Evolutionary conservation across 1,139 yeast genomes (phyloP).

Genomic region (Candida glucosophila): DNA sequence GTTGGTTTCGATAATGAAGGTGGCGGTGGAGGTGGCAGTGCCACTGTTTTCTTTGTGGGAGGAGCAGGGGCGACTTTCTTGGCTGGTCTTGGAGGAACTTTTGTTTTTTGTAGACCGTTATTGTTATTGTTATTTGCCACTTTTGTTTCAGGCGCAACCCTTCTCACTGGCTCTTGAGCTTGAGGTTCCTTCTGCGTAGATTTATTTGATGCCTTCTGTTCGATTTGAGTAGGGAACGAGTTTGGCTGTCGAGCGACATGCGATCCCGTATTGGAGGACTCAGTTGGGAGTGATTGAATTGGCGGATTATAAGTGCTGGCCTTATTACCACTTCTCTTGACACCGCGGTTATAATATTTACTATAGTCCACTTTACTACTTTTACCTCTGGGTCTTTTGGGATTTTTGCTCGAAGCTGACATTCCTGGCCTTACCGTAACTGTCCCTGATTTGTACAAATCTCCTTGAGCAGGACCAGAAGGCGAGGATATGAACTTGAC

Average conservation of each 20-base stretch:
- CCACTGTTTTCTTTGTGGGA: conserved; percentile 34
- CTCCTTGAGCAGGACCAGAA: conserved; percentile 56
- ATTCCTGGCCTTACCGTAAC: conserved; percentile 76
- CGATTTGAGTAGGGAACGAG: conserved; percentile 7
- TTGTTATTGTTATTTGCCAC: conserved; percentile 9
- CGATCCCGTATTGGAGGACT: conserved; percentile 6
- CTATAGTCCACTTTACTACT: conserved; percentile 34
- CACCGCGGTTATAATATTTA: no score
- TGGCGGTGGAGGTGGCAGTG: conserved; percentile 50
- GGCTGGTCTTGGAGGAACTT: conserved; percentile 6
- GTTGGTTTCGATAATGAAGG: conserved; percentile 62
- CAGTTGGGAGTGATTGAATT: conserved; percentile 1
- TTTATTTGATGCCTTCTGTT: no score
- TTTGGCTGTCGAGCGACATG: conserved; percentile 5
- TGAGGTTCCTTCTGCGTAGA: conserved; percentile 3
- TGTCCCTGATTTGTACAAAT: conserved; percentile 79
- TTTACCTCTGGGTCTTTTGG: conserved; percentile 55
- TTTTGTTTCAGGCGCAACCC: conserved; percentile 12
- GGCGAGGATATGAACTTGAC: conserved; percentile 61
- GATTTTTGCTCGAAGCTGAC: conserved; percentile 63
- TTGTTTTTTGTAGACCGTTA: conserved; percentile 10
- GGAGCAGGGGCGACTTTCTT: conserved; percentile 32
- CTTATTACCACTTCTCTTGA: conserved; percentile 5
- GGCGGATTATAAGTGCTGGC: neutral
- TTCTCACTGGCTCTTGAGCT: conserved; percentile 11